Base-by-base conservation (phyloP, 495 filamentous ascomycete species). In the Daldinia childiae region DNA sequence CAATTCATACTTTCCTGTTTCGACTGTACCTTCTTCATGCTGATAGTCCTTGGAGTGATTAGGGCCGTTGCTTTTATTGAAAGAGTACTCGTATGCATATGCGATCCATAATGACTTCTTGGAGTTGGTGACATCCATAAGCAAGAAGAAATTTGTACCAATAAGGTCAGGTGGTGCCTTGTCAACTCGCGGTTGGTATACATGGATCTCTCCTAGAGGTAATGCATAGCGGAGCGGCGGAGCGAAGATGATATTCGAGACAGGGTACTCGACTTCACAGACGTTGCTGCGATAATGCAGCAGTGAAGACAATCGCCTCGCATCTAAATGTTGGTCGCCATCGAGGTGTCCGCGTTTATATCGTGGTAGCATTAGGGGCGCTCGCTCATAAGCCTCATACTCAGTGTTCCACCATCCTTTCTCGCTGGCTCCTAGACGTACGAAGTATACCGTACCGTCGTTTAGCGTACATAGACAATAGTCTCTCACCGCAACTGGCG, bases 71-170 rank as follows among this genome's bases (percentile, higher is more conserved):
- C n/a, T 12, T 48, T 51, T 26, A 26, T 29, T 17, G n/a, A 32
- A 34, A 11, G 7, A 15, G 3, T 58, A 38, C 30, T 66, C 63
- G 27, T 66, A 66, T 5, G 14, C 24, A 41, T 50, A 51, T 27
- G 30, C 14, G 11, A 66, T 38, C 63, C 63, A 66, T 11, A 66
- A 39, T 3, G 63, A 51, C 21, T 51, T 58, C 30, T 51, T 58
- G 4, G 63, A 45, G 2, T 6, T 55, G 36, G 51, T 29, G 14
- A 66, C 41, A 41, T 58, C 54, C 63, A 51, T 66, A 9, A 66
- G 6, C n/a, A 66, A 14, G 30, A 51, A 36, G 41, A 58, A 58
- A 39, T 66, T 66, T 1, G 41, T 58, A 1, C 38, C 24, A 6
- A n/a, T 17, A 5, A 17, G 24, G 5, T 51, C 1, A 4, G 19